Base-by-base conservation (phyloP, 2,329 filamentous ascomycete species). In the Beauveria sp. region DNA sequence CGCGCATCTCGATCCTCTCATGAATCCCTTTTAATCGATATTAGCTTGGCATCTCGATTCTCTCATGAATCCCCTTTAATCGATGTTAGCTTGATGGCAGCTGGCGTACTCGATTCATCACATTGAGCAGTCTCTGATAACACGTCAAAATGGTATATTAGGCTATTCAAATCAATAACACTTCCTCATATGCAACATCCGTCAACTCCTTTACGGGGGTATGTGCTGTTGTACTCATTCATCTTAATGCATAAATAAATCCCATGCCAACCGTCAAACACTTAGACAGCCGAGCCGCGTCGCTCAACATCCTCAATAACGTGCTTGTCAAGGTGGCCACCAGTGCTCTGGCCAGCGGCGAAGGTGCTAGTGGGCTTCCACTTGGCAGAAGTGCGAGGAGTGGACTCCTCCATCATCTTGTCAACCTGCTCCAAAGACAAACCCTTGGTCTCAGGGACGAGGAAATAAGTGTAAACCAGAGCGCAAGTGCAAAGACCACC, bases 341-440 rank as follows among this genome's bases (percentile, higher is more conserved):
- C 70, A 50, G 83, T 82, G 63, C 69, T 66, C 66, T 64, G 56
- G 65, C 83, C 75, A 54, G 73, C 72, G 58, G 87, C 86, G 67
- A 89, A 93, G 67, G 89, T 92, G 68, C 78, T 78, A 69, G 82
- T 82, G 49, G 89, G 89, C 74, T 81, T 84, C 90, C 91, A 95
- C 77, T 86, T 87, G 76, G 84, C 78, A 3, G 89, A 93, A 20
- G 83, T 91, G 66, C 89, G 86, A 43, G 91, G 89, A 22, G 84
- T 91, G 45, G 84, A 86, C 84, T 96, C 90, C 79, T 93, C 90
- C 81, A 95, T 86, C 90, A 96, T 93, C 81, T 86, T 86, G 79
- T 91, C 88, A 70, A 91, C 87, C 78, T 91, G 88, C 78, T 91
- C 88, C 49, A 91, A 86, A 58, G 87, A 87, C 52, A 91, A 81